Percentiles rank a stretch among this genome's conserved stretches.
These are phyloP conservation scores for Aspergillus amoenus DNA, from an alignment of 2,329 filamentous ascomycete species.

Conservation along the genomic window DNA sequence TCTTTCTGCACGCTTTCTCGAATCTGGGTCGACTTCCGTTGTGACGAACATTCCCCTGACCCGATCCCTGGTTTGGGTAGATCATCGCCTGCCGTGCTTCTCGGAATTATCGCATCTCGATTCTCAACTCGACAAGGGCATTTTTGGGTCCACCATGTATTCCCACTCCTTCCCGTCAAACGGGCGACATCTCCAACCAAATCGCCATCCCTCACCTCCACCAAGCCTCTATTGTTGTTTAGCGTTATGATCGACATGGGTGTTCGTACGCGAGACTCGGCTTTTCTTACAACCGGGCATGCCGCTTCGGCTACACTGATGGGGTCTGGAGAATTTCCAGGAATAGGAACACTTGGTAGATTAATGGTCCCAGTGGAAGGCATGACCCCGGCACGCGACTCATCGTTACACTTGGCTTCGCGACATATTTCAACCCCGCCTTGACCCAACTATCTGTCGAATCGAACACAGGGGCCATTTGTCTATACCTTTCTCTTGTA, in stretches of 20 bases:
- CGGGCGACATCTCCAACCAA: neutral
- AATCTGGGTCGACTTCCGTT: neutral
- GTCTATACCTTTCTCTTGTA: neutral
- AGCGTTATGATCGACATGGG: slow-evolving; percentile 3
- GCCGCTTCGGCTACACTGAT: neutral
- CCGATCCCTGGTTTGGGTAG: neutral
- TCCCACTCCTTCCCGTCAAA: neutral
- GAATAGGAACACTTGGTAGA: neutral
- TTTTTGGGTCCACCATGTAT: neutral
- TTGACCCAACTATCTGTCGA: neutral
- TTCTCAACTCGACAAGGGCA: neutral
- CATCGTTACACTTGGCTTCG: neutral
- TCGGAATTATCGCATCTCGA: neutral
- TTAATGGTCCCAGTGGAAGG: neutral
- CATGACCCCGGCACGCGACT: slow-evolving; percentile 3
- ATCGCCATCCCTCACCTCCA: neutral
- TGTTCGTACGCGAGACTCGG: neutral
- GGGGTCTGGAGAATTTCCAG: neutral
- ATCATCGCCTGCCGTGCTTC: neutral
- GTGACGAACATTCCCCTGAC: neutral
- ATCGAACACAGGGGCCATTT: neutral
- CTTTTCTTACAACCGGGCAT: neutral
- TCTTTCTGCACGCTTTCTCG: neutral
- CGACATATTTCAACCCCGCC: slow-evolving; percentile 1
- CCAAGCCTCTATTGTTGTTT: neutral